Conservation (phyloP, 768 basidiomycete genomes). For the Lentinula guzmanii region DNA sequence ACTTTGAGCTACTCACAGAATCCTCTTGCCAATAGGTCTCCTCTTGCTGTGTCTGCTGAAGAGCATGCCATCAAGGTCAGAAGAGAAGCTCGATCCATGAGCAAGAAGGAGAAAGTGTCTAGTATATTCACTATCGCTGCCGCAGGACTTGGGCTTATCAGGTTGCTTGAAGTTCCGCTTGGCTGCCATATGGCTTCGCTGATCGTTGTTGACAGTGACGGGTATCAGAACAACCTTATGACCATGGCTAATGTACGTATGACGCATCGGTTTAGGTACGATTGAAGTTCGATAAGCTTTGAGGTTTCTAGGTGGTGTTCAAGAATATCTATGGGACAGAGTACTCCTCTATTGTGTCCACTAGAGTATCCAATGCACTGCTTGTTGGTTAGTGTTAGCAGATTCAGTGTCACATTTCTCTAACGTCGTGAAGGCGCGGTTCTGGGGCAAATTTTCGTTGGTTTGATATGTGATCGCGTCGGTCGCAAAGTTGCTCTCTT, state of each 20-base stretch:
- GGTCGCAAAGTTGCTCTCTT: constrained; percentile 77
- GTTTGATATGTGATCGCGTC: constrained; percentile 63
- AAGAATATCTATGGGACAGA: constrained; percentile 54
- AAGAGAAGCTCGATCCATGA: constrained; percentile 13
- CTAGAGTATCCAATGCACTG: constrained; percentile 64
- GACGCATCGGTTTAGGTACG: neutral
- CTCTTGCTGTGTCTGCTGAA: constrained; percentile 1
- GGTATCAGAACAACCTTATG: constrained; percentile 63
- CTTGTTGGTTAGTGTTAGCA: constrained; percentile 47
- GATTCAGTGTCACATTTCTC: constrained; percentile 1
- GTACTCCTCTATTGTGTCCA: constrained; percentile 58
- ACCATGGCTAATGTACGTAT: constrained; percentile 54
- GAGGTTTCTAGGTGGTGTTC: constrained; percentile 49
- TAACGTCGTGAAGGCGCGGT: constrained; percentile 41
- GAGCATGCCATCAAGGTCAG: constrained; percentile 18
- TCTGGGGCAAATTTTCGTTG: constrained; percentile 56
- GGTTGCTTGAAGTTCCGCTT: neutral
- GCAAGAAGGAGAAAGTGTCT: constrained; percentile 41
- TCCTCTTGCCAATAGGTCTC: neutral
- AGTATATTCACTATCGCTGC: constrained; percentile 60
- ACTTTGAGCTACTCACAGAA: neutral
- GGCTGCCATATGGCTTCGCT: neutral
- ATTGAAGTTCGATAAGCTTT: constrained; percentile 1
- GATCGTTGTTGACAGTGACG: neutral
- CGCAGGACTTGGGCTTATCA: constrained; percentile 57